Conservation (phyloP, 352 stramenopile species). For the Thalassiosira hispida region DNA sequence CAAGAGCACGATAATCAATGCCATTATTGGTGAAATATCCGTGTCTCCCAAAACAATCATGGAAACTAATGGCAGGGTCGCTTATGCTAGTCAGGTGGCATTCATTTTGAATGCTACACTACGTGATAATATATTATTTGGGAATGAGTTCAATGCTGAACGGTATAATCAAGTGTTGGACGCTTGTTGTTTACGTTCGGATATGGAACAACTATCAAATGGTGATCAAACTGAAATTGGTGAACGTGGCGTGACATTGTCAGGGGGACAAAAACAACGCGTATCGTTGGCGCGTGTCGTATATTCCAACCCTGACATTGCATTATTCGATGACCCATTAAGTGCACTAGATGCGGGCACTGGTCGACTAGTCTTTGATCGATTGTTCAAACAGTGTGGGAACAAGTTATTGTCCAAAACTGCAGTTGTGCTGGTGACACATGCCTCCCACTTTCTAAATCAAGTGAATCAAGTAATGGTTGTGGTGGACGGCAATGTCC, state of each 20-base stretch:
- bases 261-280: constrained; percentile 89
- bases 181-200: constrained; percentile 70
- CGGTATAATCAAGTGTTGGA: constrained; percentile 65
- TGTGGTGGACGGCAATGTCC: constrained; percentile 65
- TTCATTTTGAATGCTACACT: constrained; percentile 81
- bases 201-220: constrained; percentile 77
- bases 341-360: constrained; percentile 86
- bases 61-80: constrained; percentile 15
- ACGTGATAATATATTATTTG: constrained; percentile 81
- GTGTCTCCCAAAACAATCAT: constrained; percentile 23
- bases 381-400: constrained; percentile 2
- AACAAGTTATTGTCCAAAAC: constrained; percentile 58
- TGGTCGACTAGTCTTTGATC: constrained; percentile 78
- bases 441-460: constrained; percentile 83
- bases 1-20: constrained; percentile 76
- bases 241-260: constrained; percentile 95
- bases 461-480: constrained; percentile 79
- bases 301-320: constrained; percentile 72
- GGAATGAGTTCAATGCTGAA: constrained; percentile 51
- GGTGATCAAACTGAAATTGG: constrained; percentile 87
- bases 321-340: constrained; percentile 86
- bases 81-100: constrained; percentile 58
- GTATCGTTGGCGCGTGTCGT: constrained; percentile 80
- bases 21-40: constrained; percentile 48
- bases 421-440: constrained; percentile 83